Evolutionary conservation across 495 filamentous ascomycete genomes (phyloP).

Genomic region (Penicillium canariense): DNA sequence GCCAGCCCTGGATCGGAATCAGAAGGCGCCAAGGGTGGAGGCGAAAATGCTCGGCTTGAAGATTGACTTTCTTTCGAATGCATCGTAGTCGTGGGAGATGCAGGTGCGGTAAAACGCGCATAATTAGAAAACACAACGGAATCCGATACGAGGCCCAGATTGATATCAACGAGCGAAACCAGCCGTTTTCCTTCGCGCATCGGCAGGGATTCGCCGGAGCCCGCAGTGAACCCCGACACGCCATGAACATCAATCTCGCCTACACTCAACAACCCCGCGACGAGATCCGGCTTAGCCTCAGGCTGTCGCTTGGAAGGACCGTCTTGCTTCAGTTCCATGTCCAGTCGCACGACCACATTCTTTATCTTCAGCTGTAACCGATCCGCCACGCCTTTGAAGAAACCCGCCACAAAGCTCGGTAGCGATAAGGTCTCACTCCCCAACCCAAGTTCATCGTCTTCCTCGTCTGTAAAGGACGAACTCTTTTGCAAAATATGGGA

Average conservation of each 20-base stretch:
- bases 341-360: conserved; percentile 63
- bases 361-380: conserved; percentile 69
- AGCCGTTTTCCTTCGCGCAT: conserved; percentile 60
- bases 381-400: conserved; percentile 79
- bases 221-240: conserved; percentile 45
- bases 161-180: conserved; percentile 60
- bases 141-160: conserved; percentile 67
- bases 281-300: conserved; percentile 44
- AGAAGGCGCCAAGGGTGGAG: conserved; percentile 28
- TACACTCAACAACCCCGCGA: conserved; percentile 64
- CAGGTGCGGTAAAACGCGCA: conserved; percentile 56
- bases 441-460: conserved; percentile 60
- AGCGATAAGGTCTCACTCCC: conserved; percentile 74
- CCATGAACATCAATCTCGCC: conserved; percentile 65
- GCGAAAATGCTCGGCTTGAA: conserved; percentile 33
- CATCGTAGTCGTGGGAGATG: conserved; percentile 56
- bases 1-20: conserved; percentile 28
- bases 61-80: conserved; percentile 39
- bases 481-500: conserved; percentile 44
- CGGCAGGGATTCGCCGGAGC: conserved; percentile 26
- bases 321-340: conserved; percentile 52
- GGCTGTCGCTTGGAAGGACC: conserved; percentile 38
- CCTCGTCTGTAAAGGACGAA: conserved; percentile 56
- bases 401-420: conserved; percentile 77
- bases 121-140: conserved; percentile 68